Base-by-base conservation (phyloP, 1,139 yeast genomes). In the Hansenula lynferdii region DNA sequence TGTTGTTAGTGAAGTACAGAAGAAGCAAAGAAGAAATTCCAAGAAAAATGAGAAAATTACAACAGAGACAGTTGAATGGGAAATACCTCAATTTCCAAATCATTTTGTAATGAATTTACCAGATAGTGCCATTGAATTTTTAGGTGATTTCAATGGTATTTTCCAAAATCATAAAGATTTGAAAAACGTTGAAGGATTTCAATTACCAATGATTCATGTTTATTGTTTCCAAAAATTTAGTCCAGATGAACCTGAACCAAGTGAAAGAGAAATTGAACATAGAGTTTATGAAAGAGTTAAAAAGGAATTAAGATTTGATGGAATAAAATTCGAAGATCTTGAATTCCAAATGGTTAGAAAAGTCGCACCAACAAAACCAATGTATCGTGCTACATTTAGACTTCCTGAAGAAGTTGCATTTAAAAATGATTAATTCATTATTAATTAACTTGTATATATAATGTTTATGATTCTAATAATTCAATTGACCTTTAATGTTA, bases 31-130 rank as follows among this genome's bases (percentile, higher is more conserved):
- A 60, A 57, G 40, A 47, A 53, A 20, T n/a, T n/a, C 50, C 52
- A 56, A 53, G 59, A 36, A 60, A 63, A 33, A 38, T 44, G 7
- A 54, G 54, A 31, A 38, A 48, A 24, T n/a, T n/a, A 51, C 53
- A 18, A 62, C n/a, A n/a, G n/a, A 64, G 6, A 16, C 10, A 16
- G 12, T 14, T 31, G 57, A 59, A 2, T 57, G 65, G 18, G 50
- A 47, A 9, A 67, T 89, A 5, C 97, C 97, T 1, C 62, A 62
- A 24, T 73, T 67, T 49, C 71, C 77, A 47, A 64, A 75, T 31
- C 89, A 90, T 56, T 94, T 78, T 55, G 96, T 89, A 10, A 92
- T 94, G 98, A 94, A 94, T 58, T 70, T 94, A 40, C 99, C 99
- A 2, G 98, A 87, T 55, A 73, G 89, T 31, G 97, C 98, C 0